Conservation (phyloP, 441 rosid genomes). For the Macaranga tanarius region DNA sequence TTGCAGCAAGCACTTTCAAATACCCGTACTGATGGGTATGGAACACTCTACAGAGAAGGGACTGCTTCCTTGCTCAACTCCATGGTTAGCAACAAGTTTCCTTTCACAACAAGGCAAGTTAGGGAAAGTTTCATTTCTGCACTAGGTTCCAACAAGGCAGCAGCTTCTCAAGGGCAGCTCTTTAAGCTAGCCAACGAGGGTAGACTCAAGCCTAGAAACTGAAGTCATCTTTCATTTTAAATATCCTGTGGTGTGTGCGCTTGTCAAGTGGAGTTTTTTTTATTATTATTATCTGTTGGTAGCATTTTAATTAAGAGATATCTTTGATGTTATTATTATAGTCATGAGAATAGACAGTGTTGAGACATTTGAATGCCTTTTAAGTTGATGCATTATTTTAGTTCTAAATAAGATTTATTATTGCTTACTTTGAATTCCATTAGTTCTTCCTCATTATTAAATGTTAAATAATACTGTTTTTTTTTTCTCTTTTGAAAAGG, state of each 20-base stretch:
- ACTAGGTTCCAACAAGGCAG: constrained; percentile 29
- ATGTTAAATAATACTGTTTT: neutral
- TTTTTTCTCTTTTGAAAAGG: too few species aligned
- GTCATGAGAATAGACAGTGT: constrained; percentile 2
- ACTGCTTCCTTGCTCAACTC: constrained; percentile 39
- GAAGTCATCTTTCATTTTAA: neutral
- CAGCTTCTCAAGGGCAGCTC: constrained; percentile 28
- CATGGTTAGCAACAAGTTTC: constrained; percentile 29
- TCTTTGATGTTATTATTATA: neutral
- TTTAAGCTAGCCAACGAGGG: constrained; percentile 38
- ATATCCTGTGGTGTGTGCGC: neutral
- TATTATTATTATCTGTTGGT: constrained; percentile 5
- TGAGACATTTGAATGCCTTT: constrained; percentile 2
- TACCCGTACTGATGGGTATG: constrained; percentile 33
- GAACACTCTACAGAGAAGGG: constrained; percentile 36
- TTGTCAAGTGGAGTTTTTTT: neutral
- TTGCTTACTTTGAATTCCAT: neutral
- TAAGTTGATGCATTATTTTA: constrained; percentile 3
- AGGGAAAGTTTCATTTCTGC: constrained; percentile 29
- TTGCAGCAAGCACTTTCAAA: constrained; percentile 34
- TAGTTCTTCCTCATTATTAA: neutral
- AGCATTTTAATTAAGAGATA: neutral
- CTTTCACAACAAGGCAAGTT: constrained; percentile 33
- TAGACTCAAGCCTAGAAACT: constrained; percentile 24
- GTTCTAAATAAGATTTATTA: neutral